Base-by-base conservation (phyloP, 169 alveolate genomes). In the Cryptosporidium andersoni region DNA sequence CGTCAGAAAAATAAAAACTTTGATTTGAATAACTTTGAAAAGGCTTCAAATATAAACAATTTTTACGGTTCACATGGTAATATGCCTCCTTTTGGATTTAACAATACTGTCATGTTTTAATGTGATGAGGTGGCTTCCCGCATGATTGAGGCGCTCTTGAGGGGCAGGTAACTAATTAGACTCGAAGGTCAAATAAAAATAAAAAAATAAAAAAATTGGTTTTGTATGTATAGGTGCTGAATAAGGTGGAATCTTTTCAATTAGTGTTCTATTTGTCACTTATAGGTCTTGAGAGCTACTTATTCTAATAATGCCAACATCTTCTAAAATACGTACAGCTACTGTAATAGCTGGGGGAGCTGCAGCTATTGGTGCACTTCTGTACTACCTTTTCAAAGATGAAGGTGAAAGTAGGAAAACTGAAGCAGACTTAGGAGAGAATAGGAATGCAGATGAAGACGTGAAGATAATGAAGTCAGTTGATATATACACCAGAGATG, bases 341-440 rank as follows among this genome's bases (percentile, higher is more conserved):
- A 63, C 68, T 16, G 68, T 68, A 56, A 49, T 74, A 45, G 81
- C 80, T 68, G 92, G 92, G 36, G 92, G 92, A 47, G 82, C 89
- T 43, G 92, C 91, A 58, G 92, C 85, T 5, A 88, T 82, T 66
- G 92, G 89, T 80, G 92, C 92, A 55, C 65, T 89, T 45, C 58
- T 90, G 52, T 89, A 82, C 64, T 81, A 81, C 68, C 81, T 89
- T 51, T 74, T 89, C 88, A 74, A 80, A 66, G 91, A 82, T 52
- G 92, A 74, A 51, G 64, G 53, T 68, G 81, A 81, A 62, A 65
- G 47, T 14, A 80, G 43, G 8, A 16, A 45, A n/a, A 39, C 36
- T 8, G 9, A 16, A 39, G 40, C 40, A 53, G 52, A 14, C 12
- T 39, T 34, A 3, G 66, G 25, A 3, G 7, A 58, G 5, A 12